Conservation (phyloP, 495 filamentous ascomycete genomes). For the Aspergillus saccharolyticus region DNA sequence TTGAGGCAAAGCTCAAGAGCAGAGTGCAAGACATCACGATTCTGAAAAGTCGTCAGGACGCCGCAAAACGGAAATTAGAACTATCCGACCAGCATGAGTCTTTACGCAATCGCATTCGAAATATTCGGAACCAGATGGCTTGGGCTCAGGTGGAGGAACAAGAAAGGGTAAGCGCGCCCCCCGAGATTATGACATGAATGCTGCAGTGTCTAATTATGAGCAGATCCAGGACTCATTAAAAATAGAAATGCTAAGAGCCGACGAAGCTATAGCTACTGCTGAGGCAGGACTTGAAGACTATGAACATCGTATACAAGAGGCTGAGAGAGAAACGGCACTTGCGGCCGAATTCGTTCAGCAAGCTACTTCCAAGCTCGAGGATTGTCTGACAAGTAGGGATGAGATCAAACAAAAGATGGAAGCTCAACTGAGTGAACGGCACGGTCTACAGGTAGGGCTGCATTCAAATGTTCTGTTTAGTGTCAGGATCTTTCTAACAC, state of each 20-base stretch:
- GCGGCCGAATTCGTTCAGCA: constrained; percentile 50
- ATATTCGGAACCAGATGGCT: constrained; percentile 55
- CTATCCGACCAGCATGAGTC: constrained; percentile 53
- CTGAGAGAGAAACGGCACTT: constrained; percentile 45
- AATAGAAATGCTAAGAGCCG: constrained; percentile 29
- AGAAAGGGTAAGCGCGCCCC: constrained; percentile 34
- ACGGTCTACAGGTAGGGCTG: constrained; percentile 42
- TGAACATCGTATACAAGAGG: constrained; percentile 39
- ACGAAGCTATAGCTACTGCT: constrained; percentile 37
- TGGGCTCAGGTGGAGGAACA: constrained; percentile 68
- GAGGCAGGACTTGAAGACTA: constrained; percentile 36
- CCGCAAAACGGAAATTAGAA: constrained; percentile 49
- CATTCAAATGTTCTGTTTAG: neutral
- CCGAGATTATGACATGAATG: constrained; percentile 3
- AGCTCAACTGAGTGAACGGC: constrained; percentile 36
- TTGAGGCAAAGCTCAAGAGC: constrained; percentile 53
- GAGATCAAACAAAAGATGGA: constrained; percentile 36
- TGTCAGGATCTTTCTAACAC: constrained; percentile 11
- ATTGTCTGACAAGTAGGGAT: constrained; percentile 36
- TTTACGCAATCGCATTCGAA: constrained; percentile 47
- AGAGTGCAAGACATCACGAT: constrained; percentile 45
- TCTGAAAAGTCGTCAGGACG: constrained; percentile 41
- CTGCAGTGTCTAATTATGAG: neutral
- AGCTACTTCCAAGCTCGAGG: constrained; percentile 46
- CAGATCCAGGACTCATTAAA: constrained; percentile 33